Evolutionary conservation across 2,329 filamentous ascomycete species (phyloP).

Genomic region (Paradendryphiella salina): DNA sequence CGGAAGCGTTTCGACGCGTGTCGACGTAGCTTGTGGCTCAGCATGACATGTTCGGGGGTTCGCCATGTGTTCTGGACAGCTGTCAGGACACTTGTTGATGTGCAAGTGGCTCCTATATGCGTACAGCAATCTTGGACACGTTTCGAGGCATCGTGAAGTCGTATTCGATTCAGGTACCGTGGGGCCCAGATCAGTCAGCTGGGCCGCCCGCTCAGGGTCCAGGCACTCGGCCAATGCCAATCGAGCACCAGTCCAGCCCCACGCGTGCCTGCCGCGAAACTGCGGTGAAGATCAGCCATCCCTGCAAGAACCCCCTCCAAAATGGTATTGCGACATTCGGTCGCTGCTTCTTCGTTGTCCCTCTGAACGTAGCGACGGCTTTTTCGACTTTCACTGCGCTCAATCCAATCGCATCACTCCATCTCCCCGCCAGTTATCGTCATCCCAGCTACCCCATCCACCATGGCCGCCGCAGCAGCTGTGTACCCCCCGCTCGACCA

Average conservation of each 20-base stretch:
- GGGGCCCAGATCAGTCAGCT: neutral
- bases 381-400: neutral
- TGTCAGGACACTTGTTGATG: too few species aligned
- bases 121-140: neutral
- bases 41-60: too few species aligned
- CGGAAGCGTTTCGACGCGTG: too few species aligned
- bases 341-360: constrained; percentile 15
- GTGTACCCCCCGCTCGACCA: constrained; percentile 75
- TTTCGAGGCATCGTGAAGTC: neutral
- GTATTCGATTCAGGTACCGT: constrained; percentile 7
- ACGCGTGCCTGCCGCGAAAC: constrained; percentile 18
- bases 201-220: constrained; percentile 7
- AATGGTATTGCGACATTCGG: constrained; percentile 14
- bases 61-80: too few species aligned
- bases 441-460: constrained; percentile 7
- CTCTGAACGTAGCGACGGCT: neutral
- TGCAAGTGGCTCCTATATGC: neutral
- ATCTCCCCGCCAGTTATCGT: neutral
- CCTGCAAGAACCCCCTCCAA: constrained; percentile 29
- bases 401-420: neutral
- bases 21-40: too few species aligned
- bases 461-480: constrained; percentile 48
- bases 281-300: constrained; percentile 29
- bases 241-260: constrained; percentile 24
- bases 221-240: constrained; percentile 10